A percentile compares a stretch with the other conserved stretches of the same genome.
Conservation (phyloP, 352 stramenopile species). For the Pythium scleroteichum region DNA sequence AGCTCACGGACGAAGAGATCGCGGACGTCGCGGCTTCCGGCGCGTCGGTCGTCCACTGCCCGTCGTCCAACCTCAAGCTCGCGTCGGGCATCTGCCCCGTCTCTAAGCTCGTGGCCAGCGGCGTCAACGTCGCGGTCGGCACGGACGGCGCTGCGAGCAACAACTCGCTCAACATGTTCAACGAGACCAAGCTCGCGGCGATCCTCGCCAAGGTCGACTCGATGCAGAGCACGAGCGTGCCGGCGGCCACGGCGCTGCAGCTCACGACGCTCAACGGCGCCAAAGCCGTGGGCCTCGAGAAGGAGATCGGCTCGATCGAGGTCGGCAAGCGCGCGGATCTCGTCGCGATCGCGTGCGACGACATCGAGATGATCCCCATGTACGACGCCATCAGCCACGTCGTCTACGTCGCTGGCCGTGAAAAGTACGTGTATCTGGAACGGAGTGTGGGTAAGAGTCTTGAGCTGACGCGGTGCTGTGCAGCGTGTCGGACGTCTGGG, state of each 20-base stretch:
- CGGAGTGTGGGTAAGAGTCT: neutral
- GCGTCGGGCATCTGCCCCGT: constrained; percentile 84
- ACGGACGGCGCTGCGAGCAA: constrained; percentile 88
- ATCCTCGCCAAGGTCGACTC: constrained; percentile 84
- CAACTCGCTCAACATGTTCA: constrained; percentile 90
- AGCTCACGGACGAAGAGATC: constrained; percentile 86
- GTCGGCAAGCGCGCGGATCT: constrained; percentile 86
- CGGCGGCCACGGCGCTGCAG: constrained; percentile 57
- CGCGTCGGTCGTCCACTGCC: constrained; percentile 84
- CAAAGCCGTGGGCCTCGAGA: constrained; percentile 77
- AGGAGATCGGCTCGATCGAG: constrained; percentile 84
- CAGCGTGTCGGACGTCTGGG: constrained; percentile 89
- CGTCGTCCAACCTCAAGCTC: constrained; percentile 90
- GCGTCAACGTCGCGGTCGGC: constrained; percentile 86
- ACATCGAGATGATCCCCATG: constrained; percentile 87
- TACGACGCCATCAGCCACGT: constrained; percentile 88
- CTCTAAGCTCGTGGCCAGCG: constrained; percentile 65
- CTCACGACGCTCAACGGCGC: constrained; percentile 92
- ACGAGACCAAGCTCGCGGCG: constrained; percentile 87
- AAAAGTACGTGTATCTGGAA: constrained; percentile 56
- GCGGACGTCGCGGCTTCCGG: constrained; percentile 49
- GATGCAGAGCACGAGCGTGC: constrained; percentile 60
- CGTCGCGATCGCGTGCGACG: constrained; percentile 77
- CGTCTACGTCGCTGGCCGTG: constrained; percentile 79
- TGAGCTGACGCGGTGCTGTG: constrained; percentile 17